These are phyloP conservation scores for Kluyveromyces siamensis DNA, from an alignment of 805 yeast genomes.

Conservation along the genomic window DNA sequence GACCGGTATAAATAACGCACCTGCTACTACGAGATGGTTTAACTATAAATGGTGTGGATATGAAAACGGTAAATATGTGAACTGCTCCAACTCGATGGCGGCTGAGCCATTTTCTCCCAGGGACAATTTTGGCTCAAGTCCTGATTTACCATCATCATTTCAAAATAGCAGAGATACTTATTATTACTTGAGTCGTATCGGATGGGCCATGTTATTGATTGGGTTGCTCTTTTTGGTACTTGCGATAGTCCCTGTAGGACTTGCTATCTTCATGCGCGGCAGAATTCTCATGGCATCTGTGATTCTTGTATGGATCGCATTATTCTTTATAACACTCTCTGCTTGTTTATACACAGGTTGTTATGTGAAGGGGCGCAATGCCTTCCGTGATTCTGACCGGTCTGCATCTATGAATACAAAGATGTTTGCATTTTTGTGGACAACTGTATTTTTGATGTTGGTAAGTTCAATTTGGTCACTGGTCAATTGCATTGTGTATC, in stretches of 20 bases:
- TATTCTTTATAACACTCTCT: slow-evolving; percentile 37
- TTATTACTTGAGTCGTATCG: slow-evolving; percentile 61
- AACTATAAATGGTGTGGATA: slow-evolving; percentile 55
- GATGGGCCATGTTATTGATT: slow-evolving; percentile 53
- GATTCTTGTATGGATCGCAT: slow-evolving; percentile 27
- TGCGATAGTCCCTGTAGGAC: slow-evolving; percentile 34
- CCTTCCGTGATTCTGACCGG: slow-evolving; percentile 37
- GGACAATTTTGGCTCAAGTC: slow-evolving; percentile 53
- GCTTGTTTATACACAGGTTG: slow-evolving; percentile 45
- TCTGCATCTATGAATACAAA: slow-evolving; percentile 37
- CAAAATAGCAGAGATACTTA: slow-evolving; percentile 39
- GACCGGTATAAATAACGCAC: slow-evolving; percentile 35
- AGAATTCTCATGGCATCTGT: slow-evolving; percentile 13
- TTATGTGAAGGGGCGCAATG: slow-evolving; percentile 44
- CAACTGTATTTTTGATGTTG: slow-evolving; percentile 15
- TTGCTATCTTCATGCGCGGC: slow-evolving; percentile 14
- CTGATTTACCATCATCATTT: slow-evolving; percentile 48
- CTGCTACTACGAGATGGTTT: slow-evolving; percentile 62
- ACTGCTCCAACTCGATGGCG: slow-evolving; percentile 50
- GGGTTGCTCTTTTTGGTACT: slow-evolving; percentile 46
- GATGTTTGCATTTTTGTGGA: slow-evolving; percentile 58
- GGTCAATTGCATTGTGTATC: slow-evolving; percentile 5
- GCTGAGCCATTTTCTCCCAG: slow-evolving; percentile 84
- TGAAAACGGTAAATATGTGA: slow-evolving; percentile 34
- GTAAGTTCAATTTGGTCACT: slow-evolving; percentile 17